A percentile compares a stretch with the other conserved stretches of the same genome.
Evolutionary conservation across 805 yeast species (phyloP).

Genomic region (Ogataea populi-albae): DNA sequence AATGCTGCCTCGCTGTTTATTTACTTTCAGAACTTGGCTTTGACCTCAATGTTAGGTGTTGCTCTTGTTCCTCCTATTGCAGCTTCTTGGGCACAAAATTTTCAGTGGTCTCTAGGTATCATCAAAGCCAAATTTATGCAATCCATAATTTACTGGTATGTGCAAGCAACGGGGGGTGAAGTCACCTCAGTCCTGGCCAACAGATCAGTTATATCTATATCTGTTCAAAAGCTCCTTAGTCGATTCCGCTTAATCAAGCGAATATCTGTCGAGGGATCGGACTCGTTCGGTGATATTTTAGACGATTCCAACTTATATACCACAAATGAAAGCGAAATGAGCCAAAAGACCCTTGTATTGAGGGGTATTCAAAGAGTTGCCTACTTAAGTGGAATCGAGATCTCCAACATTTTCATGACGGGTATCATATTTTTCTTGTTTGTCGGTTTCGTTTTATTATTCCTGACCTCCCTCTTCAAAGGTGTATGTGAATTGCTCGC

Average conservation of each 20-base stretch:
- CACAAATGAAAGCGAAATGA: constrained; percentile 63
- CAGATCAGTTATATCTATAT: constrained; percentile 64
- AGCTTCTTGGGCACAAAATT: constrained; percentile 96
- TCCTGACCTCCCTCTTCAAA: constrained; percentile 59
- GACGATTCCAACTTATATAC: constrained; percentile 56
- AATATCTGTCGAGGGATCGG: constrained; percentile 39
- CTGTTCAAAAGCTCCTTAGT: constrained; percentile 62
- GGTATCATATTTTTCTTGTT: constrained; percentile 81
- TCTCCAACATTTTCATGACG: constrained; percentile 82
- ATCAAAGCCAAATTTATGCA: constrained; percentile 77
- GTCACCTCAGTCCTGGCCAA: constrained; percentile 74
- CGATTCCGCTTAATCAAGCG: constrained; percentile 32
- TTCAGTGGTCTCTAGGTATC: constrained; percentile 94
- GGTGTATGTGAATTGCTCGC: constrained; percentile 63
- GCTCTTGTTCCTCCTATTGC: constrained; percentile 93
- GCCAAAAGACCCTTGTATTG: constrained; percentile 71
- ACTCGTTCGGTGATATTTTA: constrained; percentile 42
- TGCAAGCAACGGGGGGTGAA: constrained; percentile 90
- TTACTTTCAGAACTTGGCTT: constrained; percentile 90
- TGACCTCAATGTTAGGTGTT: constrained; percentile 94
- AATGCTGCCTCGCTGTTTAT: constrained; percentile 89
- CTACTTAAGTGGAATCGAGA: constrained; percentile 77
- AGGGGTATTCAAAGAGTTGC: constrained; percentile 94
- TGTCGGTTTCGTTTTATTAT: constrained; percentile 61
- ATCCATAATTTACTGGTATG: constrained; percentile 84